Evolutionary conservation across 2,329 filamentous ascomycete species (phyloP), one percentile per base, ranked within the genome.

Genomic region (Dendryphion nanum): DNA sequence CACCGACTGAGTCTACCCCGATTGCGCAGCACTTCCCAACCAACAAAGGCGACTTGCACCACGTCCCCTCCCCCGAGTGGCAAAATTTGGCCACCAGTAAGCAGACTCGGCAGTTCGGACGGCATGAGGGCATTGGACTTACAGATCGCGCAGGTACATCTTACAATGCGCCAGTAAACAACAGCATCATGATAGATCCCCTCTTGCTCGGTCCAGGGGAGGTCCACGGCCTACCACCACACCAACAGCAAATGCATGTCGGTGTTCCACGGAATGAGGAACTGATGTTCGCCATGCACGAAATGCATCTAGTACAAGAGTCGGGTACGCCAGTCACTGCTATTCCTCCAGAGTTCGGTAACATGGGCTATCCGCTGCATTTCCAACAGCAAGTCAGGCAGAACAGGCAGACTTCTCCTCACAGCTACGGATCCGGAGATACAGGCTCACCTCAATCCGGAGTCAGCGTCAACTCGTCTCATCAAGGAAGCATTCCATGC

Each of bases 221-320:
- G 29, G 34, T 44, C 8, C 37, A 44, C 33, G 16, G 8, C 3
- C 43, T 40, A 31, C 41, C 51, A 5, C 45, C 54, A 13, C 17
- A 18, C 6, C 29, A 30, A 15, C 29, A 30, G 10, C 44, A 48
- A 14, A 61, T 65, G 48, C 60, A 63, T 21, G 38, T 51, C n/a
- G 50, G 53, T n/a, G 52, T 64, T 40, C 59, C 51, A 18, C 55
- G 57, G 18, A 55, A 52, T 23, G 56, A 62, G 30, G 57, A 62
- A 33, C 36, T 65, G n/a, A 63, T 64, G 53, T 64, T 59, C 38
- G 54, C 59, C 29, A 61, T 65, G 56, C 57, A 60, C 23, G 60
- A 61, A n/a, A 57, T 65, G 50, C 59, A 62, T 38, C 43, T 61
- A n/a, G 45, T 63, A 8, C 56, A 44, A 16, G 54, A 59, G 18